Conservation (phyloP, 169 alveolate genomes). For the Plasmodium inui region DNA sequence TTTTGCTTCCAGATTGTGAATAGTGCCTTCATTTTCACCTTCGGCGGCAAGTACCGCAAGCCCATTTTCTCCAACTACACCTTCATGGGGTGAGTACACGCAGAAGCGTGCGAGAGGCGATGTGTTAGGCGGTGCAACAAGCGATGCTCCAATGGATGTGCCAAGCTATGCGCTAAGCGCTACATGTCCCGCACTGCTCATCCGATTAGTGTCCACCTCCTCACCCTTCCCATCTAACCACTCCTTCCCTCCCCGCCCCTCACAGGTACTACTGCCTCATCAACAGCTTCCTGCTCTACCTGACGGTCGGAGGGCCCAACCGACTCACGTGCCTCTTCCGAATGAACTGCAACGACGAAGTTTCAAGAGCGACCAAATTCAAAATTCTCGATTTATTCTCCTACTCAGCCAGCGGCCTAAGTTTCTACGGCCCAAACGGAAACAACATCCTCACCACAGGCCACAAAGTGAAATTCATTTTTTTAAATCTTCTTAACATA, state of each 20-base stretch:
- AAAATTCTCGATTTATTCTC: conserved; percentile 85
- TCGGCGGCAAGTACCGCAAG: conserved; percentile 89
- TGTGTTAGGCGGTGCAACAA: background rate
- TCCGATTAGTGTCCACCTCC: background rate
- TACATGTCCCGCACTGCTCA: background rate
- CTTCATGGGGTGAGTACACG: conserved; percentile 81
- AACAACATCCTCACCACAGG: conserved; percentile 83
- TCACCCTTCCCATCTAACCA: conserved; percentile 80
- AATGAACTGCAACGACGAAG: conserved; percentile 90
- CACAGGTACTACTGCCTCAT: conserved; percentile 81
- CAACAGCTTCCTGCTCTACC: conserved; percentile 78
- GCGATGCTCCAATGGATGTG: background rate
- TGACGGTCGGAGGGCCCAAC: conserved; percentile 88
- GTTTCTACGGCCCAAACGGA: conserved; percentile 89
- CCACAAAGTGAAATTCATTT: conserved; percentile 78
- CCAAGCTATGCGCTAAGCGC: background rate
- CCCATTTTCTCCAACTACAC: conserved; percentile 82
- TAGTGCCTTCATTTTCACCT: conserved; percentile 88
- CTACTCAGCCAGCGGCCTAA: conserved; percentile 88
- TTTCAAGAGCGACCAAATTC: conserved; percentile 82
- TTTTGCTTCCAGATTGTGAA: conserved; percentile 88
- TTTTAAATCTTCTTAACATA: conserved; percentile 16
- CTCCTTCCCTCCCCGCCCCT: background rate
- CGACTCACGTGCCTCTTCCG: conserved; percentile 90
- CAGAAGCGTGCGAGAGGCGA: background rate